phyloP scores from a whole-genome alignment of 2,329 filamentous ascomycete species.

The Ophiostoma sp. region DNA sequence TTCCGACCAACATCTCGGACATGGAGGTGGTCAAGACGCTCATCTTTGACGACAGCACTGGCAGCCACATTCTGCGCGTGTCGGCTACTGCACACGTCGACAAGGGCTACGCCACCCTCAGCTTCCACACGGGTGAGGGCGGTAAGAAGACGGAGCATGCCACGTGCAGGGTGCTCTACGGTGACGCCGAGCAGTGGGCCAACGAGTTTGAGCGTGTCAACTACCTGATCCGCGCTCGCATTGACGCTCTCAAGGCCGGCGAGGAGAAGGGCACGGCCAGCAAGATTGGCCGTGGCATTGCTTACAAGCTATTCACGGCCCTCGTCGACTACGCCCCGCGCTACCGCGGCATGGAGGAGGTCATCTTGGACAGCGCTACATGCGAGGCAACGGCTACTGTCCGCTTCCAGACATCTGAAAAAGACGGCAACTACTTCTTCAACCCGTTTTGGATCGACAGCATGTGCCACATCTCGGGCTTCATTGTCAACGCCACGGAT shows the following conservation, averaged over 20 bases:
- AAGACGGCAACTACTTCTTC: slow-evolving; percentile 56
- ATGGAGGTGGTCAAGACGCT: slow-evolving; percentile 72
- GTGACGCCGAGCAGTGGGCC: slow-evolving; percentile 60
- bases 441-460: slow-evolving; percentile 62
- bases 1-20: slow-evolving; percentile 63
- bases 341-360: slow-evolving; percentile 60
- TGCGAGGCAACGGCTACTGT: slow-evolving; percentile 48
- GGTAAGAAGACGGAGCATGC: slow-evolving; percentile 62
- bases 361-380: slow-evolving; percentile 52
- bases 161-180: slow-evolving; percentile 61
- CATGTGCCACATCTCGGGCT: slow-evolving; percentile 59
- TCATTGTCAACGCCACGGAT: slow-evolving; percentile 61
- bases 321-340: slow-evolving; percentile 57
- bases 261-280: slow-evolving; percentile 67
- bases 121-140: slow-evolving; percentile 61
- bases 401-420: slow-evolving; percentile 48
- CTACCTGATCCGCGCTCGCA: slow-evolving; percentile 67
- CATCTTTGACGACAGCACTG: slow-evolving; percentile 52
- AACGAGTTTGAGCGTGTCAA: slow-evolving; percentile 66
- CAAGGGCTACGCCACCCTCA: slow-evolving; percentile 54
- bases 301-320: slow-evolving; percentile 68
- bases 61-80: slow-evolving; percentile 60
- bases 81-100: slow-evolving; percentile 60
- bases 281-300: slow-evolving; percentile 71
- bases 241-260: slow-evolving; percentile 59